Conservation (phyloP, 371 early-diverging fungal genomes). For the Paraphysoderma sedebokerense region DNA sequence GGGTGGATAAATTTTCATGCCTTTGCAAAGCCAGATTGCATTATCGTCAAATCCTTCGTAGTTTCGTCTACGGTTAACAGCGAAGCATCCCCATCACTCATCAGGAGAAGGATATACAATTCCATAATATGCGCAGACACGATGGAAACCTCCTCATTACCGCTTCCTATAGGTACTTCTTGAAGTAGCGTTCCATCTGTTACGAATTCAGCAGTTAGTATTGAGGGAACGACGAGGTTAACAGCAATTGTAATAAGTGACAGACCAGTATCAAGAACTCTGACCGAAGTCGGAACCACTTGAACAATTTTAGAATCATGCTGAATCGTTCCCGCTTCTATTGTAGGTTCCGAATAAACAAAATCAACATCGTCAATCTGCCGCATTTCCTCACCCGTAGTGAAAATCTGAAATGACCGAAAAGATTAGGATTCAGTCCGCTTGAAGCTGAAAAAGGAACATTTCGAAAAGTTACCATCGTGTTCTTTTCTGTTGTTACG, state of each 20-base stretch:
- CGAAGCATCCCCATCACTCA: too few species aligned
- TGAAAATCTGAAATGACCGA: too few species aligned
- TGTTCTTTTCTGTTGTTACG: constrained; percentile 42
- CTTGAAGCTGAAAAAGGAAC: background rate
- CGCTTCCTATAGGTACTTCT: constrained; percentile 37
- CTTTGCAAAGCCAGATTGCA: constrained; percentile 35
- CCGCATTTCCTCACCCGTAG: constrained; percentile 64
- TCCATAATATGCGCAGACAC: constrained; percentile 58
- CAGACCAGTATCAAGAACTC: background rate
- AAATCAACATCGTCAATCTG: constrained; percentile 63
- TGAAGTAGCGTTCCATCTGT: constrained; percentile 38
- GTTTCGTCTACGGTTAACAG: too few species aligned
- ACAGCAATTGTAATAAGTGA: background rate
- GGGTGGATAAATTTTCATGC: constrained; percentile 14
- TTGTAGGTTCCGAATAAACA: constrained; percentile 52
- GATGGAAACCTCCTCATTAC: constrained; percentile 22
- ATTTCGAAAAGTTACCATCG: constrained; percentile 27
- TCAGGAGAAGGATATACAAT: constrained; percentile 58
- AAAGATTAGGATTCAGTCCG: too few species aligned
- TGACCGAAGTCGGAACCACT: background rate
- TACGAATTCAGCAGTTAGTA: background rate
- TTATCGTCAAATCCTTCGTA: constrained; percentile 46
- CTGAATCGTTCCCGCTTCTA: constrained; percentile 45
- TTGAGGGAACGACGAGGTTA: background rate
- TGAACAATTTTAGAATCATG: constrained; percentile 18